Conservation (phyloP, 2,329 filamentous ascomycete genomes). For the Fusarium succisae region DNA sequence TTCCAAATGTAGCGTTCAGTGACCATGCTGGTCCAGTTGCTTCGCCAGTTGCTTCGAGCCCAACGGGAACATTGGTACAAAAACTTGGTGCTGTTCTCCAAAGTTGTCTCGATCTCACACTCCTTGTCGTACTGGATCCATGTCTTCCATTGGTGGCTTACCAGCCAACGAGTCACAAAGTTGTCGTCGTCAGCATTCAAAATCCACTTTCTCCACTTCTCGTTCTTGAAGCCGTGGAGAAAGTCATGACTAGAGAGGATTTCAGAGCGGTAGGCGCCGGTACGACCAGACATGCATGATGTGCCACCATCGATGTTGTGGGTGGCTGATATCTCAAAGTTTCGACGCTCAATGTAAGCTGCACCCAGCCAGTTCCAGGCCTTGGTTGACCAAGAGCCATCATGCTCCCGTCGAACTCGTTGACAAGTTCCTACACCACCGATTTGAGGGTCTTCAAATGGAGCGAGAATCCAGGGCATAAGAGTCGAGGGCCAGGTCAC, state of each 20-base stretch:
- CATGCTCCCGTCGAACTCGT: constrained; percentile 76
- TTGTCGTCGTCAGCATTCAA: constrained; percentile 98
- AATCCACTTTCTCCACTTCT: constrained; percentile 88
- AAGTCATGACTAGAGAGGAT: constrained; percentile 89
- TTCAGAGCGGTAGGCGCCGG: constrained; percentile 88
- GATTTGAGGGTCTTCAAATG: constrained; percentile 84
- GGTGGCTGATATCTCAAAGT: constrained; percentile 96
- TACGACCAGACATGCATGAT: constrained; percentile 96
- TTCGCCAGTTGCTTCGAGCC: constrained; percentile 98
- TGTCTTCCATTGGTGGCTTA: constrained; percentile 91
- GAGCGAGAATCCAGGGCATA: constrained; percentile 90
- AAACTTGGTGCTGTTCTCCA: constrained; percentile 89
- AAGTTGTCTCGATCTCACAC: constrained; percentile 90
- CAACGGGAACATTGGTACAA: constrained; percentile 93
- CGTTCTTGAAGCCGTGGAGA: constrained; percentile 87
- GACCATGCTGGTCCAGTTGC: constrained; percentile 91
- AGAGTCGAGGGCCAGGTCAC: constrained; percentile 90
- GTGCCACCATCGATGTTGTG: constrained; percentile 94
- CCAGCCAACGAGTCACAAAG: constrained; percentile 96
- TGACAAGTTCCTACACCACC: constrained; percentile 95
- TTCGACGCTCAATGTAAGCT: constrained; percentile 90
- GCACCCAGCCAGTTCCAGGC: constrained; percentile 91
- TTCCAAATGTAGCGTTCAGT: constrained; percentile 84
- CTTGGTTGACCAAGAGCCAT: constrained; percentile 65
- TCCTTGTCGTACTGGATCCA: constrained; percentile 94